phyloP scores from a whole-genome alignment of 1,139 yeast genomes.

The Eremothecium sinecaudum region DNA sequence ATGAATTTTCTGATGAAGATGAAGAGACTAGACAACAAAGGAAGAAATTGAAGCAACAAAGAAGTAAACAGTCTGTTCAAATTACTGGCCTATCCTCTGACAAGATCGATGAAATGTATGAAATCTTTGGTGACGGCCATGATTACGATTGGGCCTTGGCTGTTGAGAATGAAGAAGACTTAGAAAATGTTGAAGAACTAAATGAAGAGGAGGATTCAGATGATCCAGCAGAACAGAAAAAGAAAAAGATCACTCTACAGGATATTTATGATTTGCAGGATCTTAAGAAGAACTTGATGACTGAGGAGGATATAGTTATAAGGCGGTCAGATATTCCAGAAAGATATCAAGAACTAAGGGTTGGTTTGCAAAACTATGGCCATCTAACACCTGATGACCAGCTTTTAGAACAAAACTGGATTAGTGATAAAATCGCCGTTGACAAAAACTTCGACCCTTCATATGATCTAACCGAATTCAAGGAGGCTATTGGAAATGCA shows the following conservation, averaged over 20 bases:
- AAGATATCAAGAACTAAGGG: conserved; percentile 71
- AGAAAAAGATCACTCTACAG: conserved; percentile 54
- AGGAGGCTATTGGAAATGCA: conserved; percentile 62
- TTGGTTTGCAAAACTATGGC: conserved; percentile 52
- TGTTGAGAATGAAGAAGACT: conserved; percentile 59
- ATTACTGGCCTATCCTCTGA: conserved; percentile 81
- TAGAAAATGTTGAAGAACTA: conserved; percentile 37
- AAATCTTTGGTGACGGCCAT: conserved; percentile 93
- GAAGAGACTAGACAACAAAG: conserved; percentile 44
- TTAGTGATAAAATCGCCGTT: conserved; percentile 45
- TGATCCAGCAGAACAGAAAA: conserved; percentile 35
- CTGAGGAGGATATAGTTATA: conserved; percentile 84
- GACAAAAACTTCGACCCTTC: conserved; percentile 42
- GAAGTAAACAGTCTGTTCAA: conserved; percentile 43
- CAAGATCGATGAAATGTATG: conserved; percentile 83
- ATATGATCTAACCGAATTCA: conserved; percentile 51
- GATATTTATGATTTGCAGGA: conserved; percentile 95
- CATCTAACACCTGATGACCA: conserved; percentile 58
- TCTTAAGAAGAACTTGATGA: conserved; percentile 77
- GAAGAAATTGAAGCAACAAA: conserved; percentile 29
- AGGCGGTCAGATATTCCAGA: conserved; percentile 88
- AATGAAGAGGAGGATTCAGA: conserved; percentile 42
- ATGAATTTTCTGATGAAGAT: conserved; percentile 89
- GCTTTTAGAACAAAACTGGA: conserved; percentile 69
- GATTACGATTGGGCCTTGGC: conserved; percentile 98